A percentile compares a stretch with the other conserved stretches of the same genome.
Evolutionary conservation across 805 yeast genomes (phyloP).

Genomic region (Starmerella floris): DNA sequence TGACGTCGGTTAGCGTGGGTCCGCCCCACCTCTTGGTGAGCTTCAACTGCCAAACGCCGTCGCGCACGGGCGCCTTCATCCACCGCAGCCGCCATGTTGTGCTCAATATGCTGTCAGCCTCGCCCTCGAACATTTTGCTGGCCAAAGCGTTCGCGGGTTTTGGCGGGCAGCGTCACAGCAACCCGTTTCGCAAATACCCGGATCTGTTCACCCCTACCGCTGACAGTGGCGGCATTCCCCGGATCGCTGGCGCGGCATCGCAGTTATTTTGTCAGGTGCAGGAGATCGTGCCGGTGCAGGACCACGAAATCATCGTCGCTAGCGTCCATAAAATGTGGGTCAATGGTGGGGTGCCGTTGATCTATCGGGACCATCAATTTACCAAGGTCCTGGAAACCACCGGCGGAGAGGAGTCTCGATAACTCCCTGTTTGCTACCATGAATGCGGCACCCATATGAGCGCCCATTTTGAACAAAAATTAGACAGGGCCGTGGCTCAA

Average conservation of each 20-base stretch:
- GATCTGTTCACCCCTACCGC: conserved; percentile 11
- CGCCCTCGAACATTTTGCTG: conserved; percentile 38
- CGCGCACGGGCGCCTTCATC: conserved; percentile 57
- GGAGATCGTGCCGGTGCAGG: conserved; percentile 39
- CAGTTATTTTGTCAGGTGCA: conserved; percentile 23
- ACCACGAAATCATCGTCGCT: conserved; percentile 87
- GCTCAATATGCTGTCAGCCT: conserved; percentile 61
- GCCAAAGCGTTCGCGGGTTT: conserved; percentile 53
- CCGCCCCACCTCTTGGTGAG: conserved; percentile 63
- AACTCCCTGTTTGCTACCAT: too few species aligned
- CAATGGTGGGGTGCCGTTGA: conserved; percentile 6
- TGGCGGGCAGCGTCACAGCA: conserved; percentile 31
- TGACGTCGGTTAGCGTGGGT: conserved; percentile 62
- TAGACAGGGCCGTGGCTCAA: too few species aligned
- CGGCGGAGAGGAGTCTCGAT: too few species aligned
- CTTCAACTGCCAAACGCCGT: conserved; percentile 78
- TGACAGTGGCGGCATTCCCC: conserved; percentile 20
- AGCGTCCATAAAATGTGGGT: conserved; percentile 33
- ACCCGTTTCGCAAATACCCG: conserved; percentile 26
- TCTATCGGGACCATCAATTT: conserved; percentile 16
- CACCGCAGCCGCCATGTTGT: conserved; percentile 45
- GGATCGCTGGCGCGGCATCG: conserved; percentile 20
- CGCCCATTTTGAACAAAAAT: too few species aligned
- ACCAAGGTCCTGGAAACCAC: too few species aligned
- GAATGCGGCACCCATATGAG: too few species aligned